A percentile compares a stretch with the other conserved stretches of the same genome.
Evolutionary conservation across 495 filamentous ascomycete species (phyloP).

Genomic region (Extremus antarcticus): DNA sequence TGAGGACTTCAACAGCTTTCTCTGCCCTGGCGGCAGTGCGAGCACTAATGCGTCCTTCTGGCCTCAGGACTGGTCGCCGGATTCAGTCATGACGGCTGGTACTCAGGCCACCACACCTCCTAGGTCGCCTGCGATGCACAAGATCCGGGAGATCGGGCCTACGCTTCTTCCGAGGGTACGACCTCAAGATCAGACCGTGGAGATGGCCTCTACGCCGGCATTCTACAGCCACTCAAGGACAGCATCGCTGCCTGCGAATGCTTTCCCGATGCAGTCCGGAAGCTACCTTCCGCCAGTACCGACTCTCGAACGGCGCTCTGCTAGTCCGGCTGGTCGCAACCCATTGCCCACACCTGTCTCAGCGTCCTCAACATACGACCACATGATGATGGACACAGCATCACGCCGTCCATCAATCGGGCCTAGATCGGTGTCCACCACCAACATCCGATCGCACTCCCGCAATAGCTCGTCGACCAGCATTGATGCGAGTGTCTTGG

Average conservation of each 20-base stretch:
- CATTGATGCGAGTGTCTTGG: slow-evolving; percentile 54
- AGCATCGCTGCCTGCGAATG: slow-evolving; percentile 45
- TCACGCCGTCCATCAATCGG: slow-evolving; percentile 41
- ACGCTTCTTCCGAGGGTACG: slow-evolving; percentile 79
- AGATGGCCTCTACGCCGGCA: slow-evolving; percentile 39
- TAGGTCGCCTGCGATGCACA: slow-evolving; percentile 46
- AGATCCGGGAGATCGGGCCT: slow-evolving; percentile 65
- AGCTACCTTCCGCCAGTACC: slow-evolving; percentile 34
- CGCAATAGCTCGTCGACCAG: slow-evolving; percentile 47
- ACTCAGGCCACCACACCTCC: slow-evolving; percentile 52
- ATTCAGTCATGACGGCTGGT: slow-evolving; percentile 54
- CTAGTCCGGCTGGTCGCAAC: slow-evolving; percentile 53
- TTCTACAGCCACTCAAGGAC: slow-evolving; percentile 42
- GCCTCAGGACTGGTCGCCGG: slow-evolving; percentile 66
- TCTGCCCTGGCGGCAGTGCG: slow-evolving; percentile 27
- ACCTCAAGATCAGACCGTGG: slow-evolving; percentile 68
- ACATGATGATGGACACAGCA: slow-evolving; percentile 52
- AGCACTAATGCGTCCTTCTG: slow-evolving; percentile 45
- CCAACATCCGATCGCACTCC: slow-evolving; percentile 34
- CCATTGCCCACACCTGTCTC: slow-evolving; percentile 44
- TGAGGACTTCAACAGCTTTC: slow-evolving; percentile 22
- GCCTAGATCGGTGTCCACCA: slow-evolving; percentile 49
- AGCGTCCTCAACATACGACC: slow-evolving; percentile 32
- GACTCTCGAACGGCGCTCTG: slow-evolving; percentile 44
- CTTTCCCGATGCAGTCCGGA: slow-evolving; percentile 34